Base-by-base conservation (phyloP, 768 basidiomycete species). In the Leucosporidium scottii region DNA sequence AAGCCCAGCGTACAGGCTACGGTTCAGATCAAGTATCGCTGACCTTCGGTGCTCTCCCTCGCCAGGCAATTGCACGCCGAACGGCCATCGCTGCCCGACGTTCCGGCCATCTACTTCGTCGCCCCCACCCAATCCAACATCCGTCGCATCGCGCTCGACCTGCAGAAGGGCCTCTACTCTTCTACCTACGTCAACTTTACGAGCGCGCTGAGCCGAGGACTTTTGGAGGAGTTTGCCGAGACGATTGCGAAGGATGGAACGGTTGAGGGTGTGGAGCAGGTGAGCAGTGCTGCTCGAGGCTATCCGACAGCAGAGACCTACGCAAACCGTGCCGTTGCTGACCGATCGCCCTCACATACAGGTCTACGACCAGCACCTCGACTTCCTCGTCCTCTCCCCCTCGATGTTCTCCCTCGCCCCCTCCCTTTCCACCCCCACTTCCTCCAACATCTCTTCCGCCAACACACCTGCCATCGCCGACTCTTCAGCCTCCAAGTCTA, bases 71-170 rank as follows among this genome's bases (percentile, higher is more conserved):
- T 98, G 8, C 93, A 97, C 77, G 86, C 92, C 0, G 80, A 85
- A 47, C 84, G 96, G 65, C 96, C 96, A 31, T 84, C 92, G 7
- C 81, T 99, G 50, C 85, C 90, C 17, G 96, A 99, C 77, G 96
- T 99, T 2, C 96, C 96, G 23, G 93, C 96, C 1, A 84, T 98
- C 36, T 99, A 99, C 81, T 96, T 99, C 76, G 89, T 98, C 60
- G 84, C 92, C 0, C 94, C 96, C 0, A 94, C 91, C 2, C 81
- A 90, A 18, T 80, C 81, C 62, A 99, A 98, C 77, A 84, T 98
- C 73, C 83, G 84, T 67, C 84, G 94, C 68, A 94, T 99, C 82
- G 88, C 66, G 13, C 69, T 78, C 77, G 96, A 99, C 79, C 84
- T 98, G 48, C 86, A 87, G 77, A 90, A 91, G 76, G 82, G 83